Percentiles rank a stretch among this genome's conserved stretches.
These are phyloP conservation scores for Komagataella pastoris DNA, from an alignment of 805 yeast species.

Conservation along the genomic window DNA sequence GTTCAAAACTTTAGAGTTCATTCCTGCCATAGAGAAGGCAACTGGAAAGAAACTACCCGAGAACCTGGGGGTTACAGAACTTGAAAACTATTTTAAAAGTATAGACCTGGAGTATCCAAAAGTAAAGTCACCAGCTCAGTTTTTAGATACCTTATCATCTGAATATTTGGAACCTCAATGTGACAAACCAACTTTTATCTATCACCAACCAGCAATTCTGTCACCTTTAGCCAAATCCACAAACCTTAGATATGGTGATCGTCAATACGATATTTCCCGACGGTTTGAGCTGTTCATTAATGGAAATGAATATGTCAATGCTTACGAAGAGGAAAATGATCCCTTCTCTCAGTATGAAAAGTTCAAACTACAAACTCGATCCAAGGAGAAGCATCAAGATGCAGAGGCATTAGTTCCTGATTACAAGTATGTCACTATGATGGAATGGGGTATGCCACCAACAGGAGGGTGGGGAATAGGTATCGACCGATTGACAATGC, in stretches of 20 bases:
- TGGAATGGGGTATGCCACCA: slow-evolving; percentile 95
- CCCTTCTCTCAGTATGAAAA: slow-evolving; percentile 61
- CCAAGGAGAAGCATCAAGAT: slow-evolving; percentile 36
- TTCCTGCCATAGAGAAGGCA: slow-evolving; percentile 42
- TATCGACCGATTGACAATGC: slow-evolving; percentile 77
- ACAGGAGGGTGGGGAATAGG: slow-evolving; percentile 99
- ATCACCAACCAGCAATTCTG: slow-evolving; percentile 71
- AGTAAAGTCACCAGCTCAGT: slow-evolving; percentile 36
- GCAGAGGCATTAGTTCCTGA: slow-evolving; percentile 62
- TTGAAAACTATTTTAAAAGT: slow-evolving; percentile 25
- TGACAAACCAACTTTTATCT: slow-evolving; percentile 53
- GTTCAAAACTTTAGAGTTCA: slow-evolving; percentile 45
- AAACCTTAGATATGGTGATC: slow-evolving; percentile 14
- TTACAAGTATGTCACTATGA: slow-evolving; percentile 48
- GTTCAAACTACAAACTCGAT: slow-evolving; percentile 42
- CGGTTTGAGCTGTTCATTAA: slow-evolving; percentile 78
- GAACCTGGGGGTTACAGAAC: slow-evolving; percentile 22
- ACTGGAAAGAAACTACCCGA: slow-evolving; percentile 39
- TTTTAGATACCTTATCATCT: slow-evolving; percentile 53
- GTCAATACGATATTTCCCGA: slow-evolving; percentile 32
- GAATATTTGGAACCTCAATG: slow-evolving; percentile 56
- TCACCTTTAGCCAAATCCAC: slow-evolving; percentile 82
- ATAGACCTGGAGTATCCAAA: slow-evolving; percentile 22
- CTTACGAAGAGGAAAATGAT: slow-evolving; percentile 92
- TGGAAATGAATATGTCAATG: slow-evolving; percentile 77